Evolutionary conservation across 192 early-diverging fungal genomes (phyloP), one percentile per base, ranked within the genome.

Genomic region (Diversispora eburnea): DNA sequence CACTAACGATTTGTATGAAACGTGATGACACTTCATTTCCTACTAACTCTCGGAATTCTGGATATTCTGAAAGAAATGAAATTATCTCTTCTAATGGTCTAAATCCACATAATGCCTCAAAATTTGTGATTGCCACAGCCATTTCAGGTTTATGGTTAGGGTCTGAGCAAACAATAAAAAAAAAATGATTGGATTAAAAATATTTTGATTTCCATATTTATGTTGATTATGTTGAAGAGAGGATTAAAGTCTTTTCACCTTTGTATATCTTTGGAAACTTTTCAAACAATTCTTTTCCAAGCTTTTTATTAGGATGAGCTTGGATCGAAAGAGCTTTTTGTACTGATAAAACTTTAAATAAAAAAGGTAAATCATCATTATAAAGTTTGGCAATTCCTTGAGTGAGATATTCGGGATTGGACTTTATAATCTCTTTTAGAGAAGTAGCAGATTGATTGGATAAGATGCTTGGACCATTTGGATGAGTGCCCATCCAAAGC

Each of bases 401-500:
- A 20, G 84, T 79, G 8, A 94, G 83, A 19, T 85, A 80, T n/a
- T 81, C 60, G 15, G 83, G 81, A 74, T 92, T 72, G 12, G 83
- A 71, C 15, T 75, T 73, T 42, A 97, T 80, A 12, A 93, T 63
- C 19, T 83, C 79, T 71, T 88, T 88, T 25, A 96, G 83, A 3
- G 88, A 83, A 20, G 76, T 80, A 5, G 77, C 65, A 39, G 74
- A 60, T 43, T 80, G 69, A 42, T 84, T 72, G 0, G 79, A 83
- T 54, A 83, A 19, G 8, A 73, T 80, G 4, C 93, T 94, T 3
- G 95, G 94, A 2, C 87, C 95, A 79, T 90, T 97, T 3, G 95
- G 91, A 76, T 99, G 97, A 8, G 97, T 99, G 25, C 95, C 95
- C 97, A 98, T 97, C 95, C 95, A 97, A 19, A 99, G 87, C 93